Evolutionary conservation across 164 flowering plant genomes (phyloP), one percentile per base, ranked within the genome.

Genomic region (Hamamelis virginiana): DNA sequence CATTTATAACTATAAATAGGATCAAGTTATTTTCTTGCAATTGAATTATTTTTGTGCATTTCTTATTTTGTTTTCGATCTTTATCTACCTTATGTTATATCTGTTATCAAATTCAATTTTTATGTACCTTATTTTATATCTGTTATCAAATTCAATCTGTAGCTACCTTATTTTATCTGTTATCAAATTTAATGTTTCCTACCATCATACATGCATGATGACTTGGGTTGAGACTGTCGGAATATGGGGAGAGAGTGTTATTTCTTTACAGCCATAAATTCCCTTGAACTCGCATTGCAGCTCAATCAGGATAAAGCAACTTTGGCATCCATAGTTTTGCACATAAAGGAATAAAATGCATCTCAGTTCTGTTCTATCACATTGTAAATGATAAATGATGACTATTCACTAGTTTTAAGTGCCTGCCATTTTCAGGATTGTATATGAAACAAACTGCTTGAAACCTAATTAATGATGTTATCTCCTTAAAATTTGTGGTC

Each of bases 371-470:
- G 53, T 59, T 43, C 33, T 57, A 57, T 57, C 8, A 25, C 38
- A 58, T 41, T 38, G 45, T 33, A 60, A 27, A 65, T 65, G 45
- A 26, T 28, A n/a, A n/a, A n/a, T n/a, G n/a, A n/a, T 1, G 19
- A 4, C 25, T 18, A 16, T 27, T 65, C 28, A 23, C 45, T n/a
- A 28, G 18, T 51, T 18, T 33, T 45, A 48, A 21, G 50, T 27
- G 15, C 11, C 58, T 16, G 22, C 1, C n/a, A 6, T 25, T 45
- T 15, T 13, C 66, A 45, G 51, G 38, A 5, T 63, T 63, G 66
- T 63, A 65, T 51, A 57, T 25, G 27, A 57, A 55, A 65, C 33
- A 25, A 23, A 33, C 12, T 23, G 60, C 15, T 57, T 28, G 44
- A 41, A 65, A 27, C 55, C 11, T 28, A 59, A 28, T 10, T 6